A percentile compares a stretch with the other conserved stretches of the same genome.
Conservation (phyloP, 1,284 basidiomycete species). For the Moesziomyces sp. region DNA sequence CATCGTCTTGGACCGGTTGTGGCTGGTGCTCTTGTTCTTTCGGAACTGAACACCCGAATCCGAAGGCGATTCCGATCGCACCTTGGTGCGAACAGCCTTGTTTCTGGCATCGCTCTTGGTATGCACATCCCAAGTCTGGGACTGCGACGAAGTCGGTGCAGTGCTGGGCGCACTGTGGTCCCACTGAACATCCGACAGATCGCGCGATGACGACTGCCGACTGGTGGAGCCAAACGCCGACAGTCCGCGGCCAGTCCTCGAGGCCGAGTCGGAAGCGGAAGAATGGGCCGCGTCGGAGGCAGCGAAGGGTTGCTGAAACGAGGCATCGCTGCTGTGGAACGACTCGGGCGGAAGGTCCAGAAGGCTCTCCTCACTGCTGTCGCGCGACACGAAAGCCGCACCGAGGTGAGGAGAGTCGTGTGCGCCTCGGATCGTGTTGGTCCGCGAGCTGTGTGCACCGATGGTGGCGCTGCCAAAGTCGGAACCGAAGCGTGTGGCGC, state of each 20-base stretch:
- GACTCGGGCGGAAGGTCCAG: conserved; percentile 46
- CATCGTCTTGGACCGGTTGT: conserved; percentile 35
- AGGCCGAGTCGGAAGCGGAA: conserved; percentile 18
- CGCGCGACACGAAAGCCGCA: conserved; percentile 21
- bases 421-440: conserved; percentile 33
- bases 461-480: conserved; percentile 45
- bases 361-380: conserved; percentile 46
- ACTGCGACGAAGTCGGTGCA: conserved; percentile 42
- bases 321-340: conserved; percentile 42
- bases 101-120: conserved; percentile 6
- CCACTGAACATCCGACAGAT: conserved; percentile 25
- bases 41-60: conserved; percentile 34
- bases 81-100: not conserved
- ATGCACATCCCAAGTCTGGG: conserved; percentile 26
- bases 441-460: conserved; percentile 46
- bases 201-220: conserved; percentile 34
- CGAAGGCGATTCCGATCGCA: conserved; percentile 6
- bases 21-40: conserved; percentile 41
- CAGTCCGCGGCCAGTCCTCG: conserved; percentile 5
- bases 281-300: conserved; percentile 16
- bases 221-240: conserved; percentile 11
- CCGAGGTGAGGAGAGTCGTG: conserved; percentile 37
- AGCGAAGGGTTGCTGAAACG: conserved; percentile 8
- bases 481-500: conserved; percentile 41
- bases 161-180: conserved; percentile 38